These are phyloP conservation scores for Sporobolus alterniflorus DNA, from an alignment of 202 grass and related monocot species.

Conservation along the genomic window DNA sequence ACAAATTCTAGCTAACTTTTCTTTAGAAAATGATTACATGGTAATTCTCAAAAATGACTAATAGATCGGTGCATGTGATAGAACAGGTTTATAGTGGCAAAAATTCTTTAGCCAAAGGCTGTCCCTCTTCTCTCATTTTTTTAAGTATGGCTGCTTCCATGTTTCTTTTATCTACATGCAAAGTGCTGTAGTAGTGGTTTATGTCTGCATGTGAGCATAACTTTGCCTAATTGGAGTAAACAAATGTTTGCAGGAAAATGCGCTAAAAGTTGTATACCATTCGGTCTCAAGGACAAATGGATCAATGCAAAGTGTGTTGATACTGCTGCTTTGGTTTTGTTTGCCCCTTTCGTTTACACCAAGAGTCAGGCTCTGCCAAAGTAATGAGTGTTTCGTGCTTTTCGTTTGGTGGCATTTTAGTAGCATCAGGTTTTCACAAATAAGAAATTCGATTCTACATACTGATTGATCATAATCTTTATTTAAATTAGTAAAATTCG, in stretches of 20 bases:
- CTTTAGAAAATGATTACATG: neutral
- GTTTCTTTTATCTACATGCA: conserved; percentile 32
- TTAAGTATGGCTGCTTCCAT: conserved; percentile 17
- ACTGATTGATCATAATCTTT: neutral
- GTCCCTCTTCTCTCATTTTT: conserved; percentile 25
- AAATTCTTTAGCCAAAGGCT: conserved; percentile 5
- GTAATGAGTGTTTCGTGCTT: conserved; percentile 11
- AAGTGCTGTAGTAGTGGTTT: conserved; percentile 3
- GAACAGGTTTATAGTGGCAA: neutral
- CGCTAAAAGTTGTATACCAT: neutral
- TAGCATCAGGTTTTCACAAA: conserved; percentile 7
- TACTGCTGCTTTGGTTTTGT: conserved; percentile 27
- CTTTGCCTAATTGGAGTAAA: conserved; percentile 25
- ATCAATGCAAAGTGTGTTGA: conserved; percentile 27
- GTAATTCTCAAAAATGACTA: neutral
- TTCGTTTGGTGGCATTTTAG: conserved; percentile 17
- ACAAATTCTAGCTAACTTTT: neutral
- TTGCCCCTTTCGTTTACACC: conserved; percentile 20
- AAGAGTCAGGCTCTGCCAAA: conserved; percentile 26
- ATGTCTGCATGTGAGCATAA: conserved; percentile 23
- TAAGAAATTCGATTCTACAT: neutral
- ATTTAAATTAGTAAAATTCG: conserved; percentile 9
- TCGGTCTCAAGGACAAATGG: conserved; percentile 13
- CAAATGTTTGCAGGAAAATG: conserved; percentile 23
- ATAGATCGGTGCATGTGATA: neutral